Conservation (phyloP, 176 grass and related monocot genomes). For the Triticum aestivum region DNA sequence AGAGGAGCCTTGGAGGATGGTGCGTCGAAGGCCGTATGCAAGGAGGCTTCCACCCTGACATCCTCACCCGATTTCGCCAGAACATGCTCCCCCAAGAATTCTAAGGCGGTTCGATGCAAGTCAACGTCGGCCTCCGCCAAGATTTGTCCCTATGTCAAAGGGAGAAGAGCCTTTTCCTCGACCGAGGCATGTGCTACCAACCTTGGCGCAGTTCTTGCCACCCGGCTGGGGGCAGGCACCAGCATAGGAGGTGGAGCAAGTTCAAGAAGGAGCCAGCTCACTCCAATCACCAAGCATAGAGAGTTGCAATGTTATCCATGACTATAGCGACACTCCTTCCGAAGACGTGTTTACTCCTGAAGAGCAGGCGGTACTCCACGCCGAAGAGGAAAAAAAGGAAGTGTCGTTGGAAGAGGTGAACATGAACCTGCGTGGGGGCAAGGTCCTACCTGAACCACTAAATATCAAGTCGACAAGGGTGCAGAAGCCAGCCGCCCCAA, state of each 20-base stretch:
- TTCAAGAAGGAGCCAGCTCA: neutral
- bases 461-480: neutral
- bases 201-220: neutral
- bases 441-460: neutral
- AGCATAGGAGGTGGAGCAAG: neutral
- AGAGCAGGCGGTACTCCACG: no score
- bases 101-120: neutral
- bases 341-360: neutral
- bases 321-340: neutral
- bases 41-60: neutral
- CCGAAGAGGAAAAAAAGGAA: neutral
- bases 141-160: neutral
- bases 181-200: neutral
- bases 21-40: neutral
- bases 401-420: neutral
- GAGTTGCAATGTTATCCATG: neutral
- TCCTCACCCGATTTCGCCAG: neutral
- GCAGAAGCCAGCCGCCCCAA: neutral
- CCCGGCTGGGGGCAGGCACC: neutral
- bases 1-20: neutral
- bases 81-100: neutral
- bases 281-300: neutral
- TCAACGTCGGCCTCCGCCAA: neutral
- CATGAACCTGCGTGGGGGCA: neutral
- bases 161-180: neutral